Evolutionary conservation across 495 filamentous ascomycete genomes (phyloP), one percentile per base, ranked within the genome.

Genomic region (Penicillium pancosmium): DNA sequence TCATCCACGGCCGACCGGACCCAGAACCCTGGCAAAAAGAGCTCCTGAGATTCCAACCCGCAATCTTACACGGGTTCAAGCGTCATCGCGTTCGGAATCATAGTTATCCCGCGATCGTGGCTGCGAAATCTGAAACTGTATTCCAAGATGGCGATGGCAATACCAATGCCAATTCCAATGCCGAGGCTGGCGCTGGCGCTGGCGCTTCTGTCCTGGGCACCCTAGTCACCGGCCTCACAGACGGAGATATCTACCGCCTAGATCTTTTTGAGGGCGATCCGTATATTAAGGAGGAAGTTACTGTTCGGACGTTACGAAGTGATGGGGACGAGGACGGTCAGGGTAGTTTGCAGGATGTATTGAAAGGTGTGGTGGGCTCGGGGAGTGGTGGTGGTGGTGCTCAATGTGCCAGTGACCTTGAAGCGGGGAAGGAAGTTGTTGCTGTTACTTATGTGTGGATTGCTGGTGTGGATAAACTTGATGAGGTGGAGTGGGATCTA

Each of bases 31-130:
- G 74, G 74, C 79, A 77, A 68, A 81, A 77, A 43, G 71, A 77
- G 21, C 76, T 82, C 15, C 79, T 94, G 56, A 80, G 66, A 4
- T 85, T 91, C 73, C 76, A 80, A 4, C 91, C 91, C 0, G 93
- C 94, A 16, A 73, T 96, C 40, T 82, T 98, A 9, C 85, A 85
- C 59, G 80, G 82, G 9, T 88, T 86, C 73, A 82, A 81, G 52
- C 88, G 92, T 10, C 88, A 88, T 72, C 81, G 84, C 27, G 89
- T 92, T 25, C 73, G 64, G 1, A 41, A 71, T 31, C 87, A 82
- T 47, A 91, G 95, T 73, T 98, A 96, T 68, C 94, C 94, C 0
- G 93, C 87, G n/a, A 90, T 98, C 34, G 73, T 87, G 2, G 71
- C 82, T 0, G 77, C 56, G 16, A 23, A 51, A 10, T 23, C 36